Percentiles rank a stretch among this genome's conserved stretches.
Evolutionary conservation across 441 rosid genomes (phyloP).

Genomic region (Arabidopsis hybrid): DNA sequence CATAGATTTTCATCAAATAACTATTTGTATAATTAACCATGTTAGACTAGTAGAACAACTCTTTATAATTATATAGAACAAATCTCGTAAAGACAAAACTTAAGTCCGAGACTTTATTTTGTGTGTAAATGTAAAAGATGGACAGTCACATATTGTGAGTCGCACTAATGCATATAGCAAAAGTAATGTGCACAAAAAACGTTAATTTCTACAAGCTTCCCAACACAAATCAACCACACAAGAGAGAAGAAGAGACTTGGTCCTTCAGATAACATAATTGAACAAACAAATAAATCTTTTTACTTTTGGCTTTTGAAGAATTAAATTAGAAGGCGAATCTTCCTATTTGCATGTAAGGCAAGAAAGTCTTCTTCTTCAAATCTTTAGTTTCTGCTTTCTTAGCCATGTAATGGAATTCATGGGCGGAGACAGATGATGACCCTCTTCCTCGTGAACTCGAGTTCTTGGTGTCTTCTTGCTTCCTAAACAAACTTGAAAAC

Average conservation of each 20-base stretch:
- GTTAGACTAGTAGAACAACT: too few relatives aligned
- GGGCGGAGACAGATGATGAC: slow-evolving; percentile 59
- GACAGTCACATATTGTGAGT: background rate
- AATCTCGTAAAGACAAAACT: too few relatives aligned
- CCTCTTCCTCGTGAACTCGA: slow-evolving; percentile 59
- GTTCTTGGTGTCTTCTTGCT: slow-evolving; percentile 65
- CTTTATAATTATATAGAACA: too few relatives aligned
- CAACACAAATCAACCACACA: background rate
- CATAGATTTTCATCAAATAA: too few relatives aligned
- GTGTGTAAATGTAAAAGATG: background rate
- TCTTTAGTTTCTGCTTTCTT: slow-evolving; percentile 78
- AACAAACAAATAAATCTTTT: slow-evolving; percentile 37
- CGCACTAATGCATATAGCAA: background rate
- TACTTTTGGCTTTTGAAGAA: background rate
- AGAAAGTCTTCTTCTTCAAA: slow-evolving; percentile 83
- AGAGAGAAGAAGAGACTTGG: background rate
- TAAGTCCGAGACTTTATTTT: background rate
- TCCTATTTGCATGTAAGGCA: slow-evolving; percentile 93
- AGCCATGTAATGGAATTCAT: slow-evolving; percentile 79
- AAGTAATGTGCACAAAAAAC: background rate
- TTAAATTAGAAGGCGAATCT: slow-evolving; percentile 53
- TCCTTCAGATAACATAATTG: slow-evolving; percentile 4
- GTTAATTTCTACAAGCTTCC: background rate
- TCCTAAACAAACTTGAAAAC: slow-evolving; percentile 58
- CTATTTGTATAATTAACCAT: too few relatives aligned